phyloP scores from a whole-genome alignment of 106 monocot species.

The Amphibolis antarctica region DNA sequence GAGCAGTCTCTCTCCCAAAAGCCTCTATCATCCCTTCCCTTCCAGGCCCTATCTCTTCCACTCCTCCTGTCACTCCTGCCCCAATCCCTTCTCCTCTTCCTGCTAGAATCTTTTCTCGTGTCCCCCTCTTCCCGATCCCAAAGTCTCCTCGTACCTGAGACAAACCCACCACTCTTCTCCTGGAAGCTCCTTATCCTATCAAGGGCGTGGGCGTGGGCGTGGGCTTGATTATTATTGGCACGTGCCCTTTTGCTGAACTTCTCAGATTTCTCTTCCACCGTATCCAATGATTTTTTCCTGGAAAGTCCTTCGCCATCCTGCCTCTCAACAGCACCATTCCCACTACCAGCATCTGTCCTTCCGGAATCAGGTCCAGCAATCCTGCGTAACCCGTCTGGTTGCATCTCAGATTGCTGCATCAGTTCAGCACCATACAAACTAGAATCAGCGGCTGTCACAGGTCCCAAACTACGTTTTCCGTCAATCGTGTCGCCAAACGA shows the following conservation, averaged over 20 bases:
- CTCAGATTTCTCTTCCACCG: not conserved
- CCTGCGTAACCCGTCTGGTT: not conserved
- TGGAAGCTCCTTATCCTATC: not conserved
- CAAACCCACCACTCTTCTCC: slow-evolving; percentile 1
- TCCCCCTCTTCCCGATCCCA: slow-evolving; percentile 18
- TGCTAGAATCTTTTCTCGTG: slow-evolving; percentile 17
- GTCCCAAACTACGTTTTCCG: not conserved
- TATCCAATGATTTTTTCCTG: slow-evolving; percentile 1
- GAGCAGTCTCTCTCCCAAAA: slow-evolving; percentile 78
- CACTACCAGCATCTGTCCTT: no score
- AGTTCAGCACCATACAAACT: not conserved
- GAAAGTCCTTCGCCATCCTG: no score
- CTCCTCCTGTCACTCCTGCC: slow-evolving; percentile 16
- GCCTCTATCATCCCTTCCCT: slow-evolving; percentile 48
- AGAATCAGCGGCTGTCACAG: not conserved
- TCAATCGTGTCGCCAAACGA: slow-evolving; percentile 56
- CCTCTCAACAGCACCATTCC: no score
- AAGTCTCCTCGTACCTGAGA: not conserved
- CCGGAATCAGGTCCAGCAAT: no score
- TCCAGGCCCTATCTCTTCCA: slow-evolving; percentile 31
- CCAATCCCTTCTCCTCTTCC: slow-evolving; percentile 13
- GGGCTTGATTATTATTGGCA: not conserved
- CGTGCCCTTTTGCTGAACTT: not conserved
- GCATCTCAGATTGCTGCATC: not conserved
- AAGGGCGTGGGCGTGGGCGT: not conserved